Base-by-base conservation (phyloP, 176 grass and related monocot genomes). In the Oryza australiensis region DNA sequence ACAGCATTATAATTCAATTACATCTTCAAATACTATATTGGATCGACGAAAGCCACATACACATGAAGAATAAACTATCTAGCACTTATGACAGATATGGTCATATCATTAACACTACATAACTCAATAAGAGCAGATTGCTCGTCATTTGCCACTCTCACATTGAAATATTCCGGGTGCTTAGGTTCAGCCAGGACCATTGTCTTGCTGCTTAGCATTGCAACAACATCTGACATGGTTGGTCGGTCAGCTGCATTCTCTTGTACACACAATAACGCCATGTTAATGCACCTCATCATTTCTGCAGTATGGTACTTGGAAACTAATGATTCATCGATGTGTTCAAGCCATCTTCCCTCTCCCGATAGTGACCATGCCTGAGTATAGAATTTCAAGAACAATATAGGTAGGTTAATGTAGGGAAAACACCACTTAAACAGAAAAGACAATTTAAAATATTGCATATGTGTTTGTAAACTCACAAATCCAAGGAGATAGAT, bases 151-250 rank as follows among this genome's bases (percentile, higher is more conserved):
- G n/a, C 13, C 23, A 42, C 40, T 30, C 69, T 72, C 45, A 0
- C 13, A 27, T 46, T 12, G 69, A 72, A 72, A 72, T 45, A 72
- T 12, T 23, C 40, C 26, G 69, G 69, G 23, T 72, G 40, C 40
- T 72, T 45, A 72, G 69, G 40, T 24, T 72, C 40, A 45, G 12
- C 0, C n/a, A 72, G 40, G 40, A 45, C 15, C 69, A 72, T 72
- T 16, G 6, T 72, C 40, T 45, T 14, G 15, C 1, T 72, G 69
- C 38, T 46, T 42, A 72, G 69, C 40, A 72, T 72, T 3, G 40
- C 40, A 27, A 27, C 40, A 26, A 72, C 40, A 45, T 72, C 69
- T 46, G 69, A 46, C 69, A 46, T 72, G 69, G 69, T 72, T 13
- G 69, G 40, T 26, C 69, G 69, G 28, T 72, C 40, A 45, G 23